Percentiles rank a stretch among this genome's conserved stretches.
phyloP scores from a whole-genome alignment of 2,329 filamentous ascomycete species.

The Talaromyces verruculosus region DNA sequence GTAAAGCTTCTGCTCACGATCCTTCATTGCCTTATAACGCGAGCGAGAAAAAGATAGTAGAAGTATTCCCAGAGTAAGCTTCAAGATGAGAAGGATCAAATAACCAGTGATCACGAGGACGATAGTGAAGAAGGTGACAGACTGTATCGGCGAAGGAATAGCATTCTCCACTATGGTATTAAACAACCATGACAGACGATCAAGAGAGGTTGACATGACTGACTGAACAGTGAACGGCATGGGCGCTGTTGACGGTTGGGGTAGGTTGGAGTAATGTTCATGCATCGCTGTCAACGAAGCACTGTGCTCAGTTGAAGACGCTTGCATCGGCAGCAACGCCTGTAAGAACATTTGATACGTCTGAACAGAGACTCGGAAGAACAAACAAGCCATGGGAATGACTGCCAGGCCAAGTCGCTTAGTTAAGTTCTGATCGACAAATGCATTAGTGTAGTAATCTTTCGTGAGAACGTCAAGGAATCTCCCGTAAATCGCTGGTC shows the following conservation, averaged over 20 bases:
- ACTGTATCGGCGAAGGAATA: slow-evolving; percentile 44
- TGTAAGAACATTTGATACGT: slow-evolving; percentile 98
- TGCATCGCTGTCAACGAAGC: slow-evolving; percentile 47
- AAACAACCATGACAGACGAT: slow-evolving; percentile 40
- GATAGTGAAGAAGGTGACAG: slow-evolving; percentile 59
- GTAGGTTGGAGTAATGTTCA: slow-evolving; percentile 57
- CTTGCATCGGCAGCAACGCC: slow-evolving; percentile 74
- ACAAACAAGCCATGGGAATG: slow-evolving; percentile 86
- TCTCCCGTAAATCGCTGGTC: slow-evolving; percentile 81
- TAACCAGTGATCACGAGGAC: slow-evolving; percentile 83
- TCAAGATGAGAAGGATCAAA: slow-evolving; percentile 77
- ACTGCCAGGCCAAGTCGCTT: slow-evolving; percentile 87
- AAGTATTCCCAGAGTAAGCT: slow-evolving; percentile 84
- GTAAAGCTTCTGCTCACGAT: slow-evolving; percentile 54
- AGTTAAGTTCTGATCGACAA: slow-evolving; percentile 84
- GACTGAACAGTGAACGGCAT: slow-evolving; percentile 59
- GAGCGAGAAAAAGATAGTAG: slow-evolving; percentile 76
- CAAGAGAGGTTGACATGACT: slow-evolving; percentile 57
- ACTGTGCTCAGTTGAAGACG: slow-evolving; percentile 42
- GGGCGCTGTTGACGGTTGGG: slow-evolving; percentile 66
- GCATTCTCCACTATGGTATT: slow-evolving; percentile 43
- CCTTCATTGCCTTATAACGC: slow-evolving; percentile 78
- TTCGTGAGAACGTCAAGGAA: slow-evolving; percentile 94
- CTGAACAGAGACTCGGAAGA: slow-evolving; percentile 90
- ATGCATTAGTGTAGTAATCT: slow-evolving; percentile 97